phyloP scores from a whole-genome alignment of 2,329 filamentous ascomycete species.

The Trichoderma sp. region DNA sequence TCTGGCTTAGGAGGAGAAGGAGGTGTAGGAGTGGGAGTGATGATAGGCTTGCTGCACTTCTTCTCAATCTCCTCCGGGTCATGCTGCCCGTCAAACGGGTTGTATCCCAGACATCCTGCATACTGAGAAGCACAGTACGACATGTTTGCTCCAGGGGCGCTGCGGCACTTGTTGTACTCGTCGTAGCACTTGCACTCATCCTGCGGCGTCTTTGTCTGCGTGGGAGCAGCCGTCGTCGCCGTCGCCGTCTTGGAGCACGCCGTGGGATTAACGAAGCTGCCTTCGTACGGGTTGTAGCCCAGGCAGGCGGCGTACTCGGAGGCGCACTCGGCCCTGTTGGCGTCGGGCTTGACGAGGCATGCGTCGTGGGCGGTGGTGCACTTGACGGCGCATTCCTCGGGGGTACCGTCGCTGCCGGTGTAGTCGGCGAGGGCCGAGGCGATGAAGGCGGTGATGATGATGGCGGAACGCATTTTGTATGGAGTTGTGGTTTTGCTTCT shows the following conservation, averaged over 20 bases:
- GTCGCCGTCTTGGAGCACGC: conserved; percentile 26
- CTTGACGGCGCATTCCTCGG: neutral
- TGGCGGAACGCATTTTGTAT: neutral
- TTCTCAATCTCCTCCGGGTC: neutral
- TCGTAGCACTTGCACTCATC: neutral
- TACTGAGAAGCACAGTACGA: conserved; percentile 27
- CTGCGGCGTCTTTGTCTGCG: neutral
- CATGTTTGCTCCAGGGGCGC: neutral
- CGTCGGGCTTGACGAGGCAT: neutral
- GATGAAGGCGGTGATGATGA: conserved; percentile 2
- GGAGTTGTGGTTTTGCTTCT: neutral
- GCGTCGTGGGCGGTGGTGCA: conserved; percentile 1
- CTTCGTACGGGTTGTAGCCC: conserved; percentile 22
- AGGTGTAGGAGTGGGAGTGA: neutral
- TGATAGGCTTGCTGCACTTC: neutral
- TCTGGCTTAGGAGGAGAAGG: neutral
- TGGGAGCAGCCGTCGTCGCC: conserved; percentile 25
- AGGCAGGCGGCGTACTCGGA: conserved; percentile 22
- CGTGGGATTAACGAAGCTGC: conserved; percentile 22
- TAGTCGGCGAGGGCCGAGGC: conserved; percentile 3
- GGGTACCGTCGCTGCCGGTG: neutral
- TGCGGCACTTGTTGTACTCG: neutral
- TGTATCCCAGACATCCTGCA: conserved; percentile 9
- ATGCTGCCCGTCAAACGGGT: neutral
- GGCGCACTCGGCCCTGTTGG: conserved; percentile 29